phyloP scores from a whole-genome alignment of 352 stramenopile genomes.

The Phytophthora niederhauseri region DNA sequence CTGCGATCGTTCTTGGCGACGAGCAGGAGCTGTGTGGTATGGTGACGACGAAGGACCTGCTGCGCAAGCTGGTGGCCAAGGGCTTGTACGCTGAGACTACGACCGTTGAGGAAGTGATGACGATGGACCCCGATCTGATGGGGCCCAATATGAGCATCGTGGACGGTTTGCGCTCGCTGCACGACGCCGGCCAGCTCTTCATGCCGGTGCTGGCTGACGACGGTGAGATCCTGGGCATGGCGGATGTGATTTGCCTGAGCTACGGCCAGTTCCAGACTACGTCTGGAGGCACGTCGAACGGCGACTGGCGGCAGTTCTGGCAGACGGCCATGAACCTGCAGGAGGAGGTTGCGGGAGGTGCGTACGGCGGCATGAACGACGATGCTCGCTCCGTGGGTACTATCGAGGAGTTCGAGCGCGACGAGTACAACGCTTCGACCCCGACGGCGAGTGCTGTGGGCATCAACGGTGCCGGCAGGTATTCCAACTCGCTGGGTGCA shows the following conservation, averaged over 20 bases:
- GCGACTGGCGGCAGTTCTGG: conserved; percentile 91
- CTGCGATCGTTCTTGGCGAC: conserved; percentile 77
- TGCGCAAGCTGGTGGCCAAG: conserved; percentile 89
- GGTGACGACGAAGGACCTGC: conserved; percentile 86
- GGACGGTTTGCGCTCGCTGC: conserved; percentile 84
- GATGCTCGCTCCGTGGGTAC: conserved; percentile 85
- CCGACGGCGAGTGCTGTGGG: conserved; percentile 44
- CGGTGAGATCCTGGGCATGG: conserved; percentile 88
- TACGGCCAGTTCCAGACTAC: conserved; percentile 90
- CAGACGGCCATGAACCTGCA: conserved; percentile 88
- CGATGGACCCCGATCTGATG: conserved; percentile 78
- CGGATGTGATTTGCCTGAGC: conserved; percentile 87
- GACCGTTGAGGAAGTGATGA: conserved; percentile 88
- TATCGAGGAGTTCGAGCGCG: conserved; percentile 91
- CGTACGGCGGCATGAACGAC: conserved; percentile 68
- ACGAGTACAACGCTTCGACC: conserved; percentile 64
- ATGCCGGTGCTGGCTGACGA: conserved; percentile 82
- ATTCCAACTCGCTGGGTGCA: conserved; percentile 59
- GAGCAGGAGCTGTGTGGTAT: conserved; percentile 78
- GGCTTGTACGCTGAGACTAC: conserved; percentile 75
- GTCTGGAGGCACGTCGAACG: conserved; percentile 65
- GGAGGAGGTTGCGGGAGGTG: conserved; percentile 73
- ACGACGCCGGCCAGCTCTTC: conserved; percentile 85
- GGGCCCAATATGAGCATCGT: conserved; percentile 80
- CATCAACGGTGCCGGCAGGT: conserved; percentile 43